phyloP scores from a whole-genome alignment of 768 basidiomycete species.

The Scleroderma citrinum region DNA sequence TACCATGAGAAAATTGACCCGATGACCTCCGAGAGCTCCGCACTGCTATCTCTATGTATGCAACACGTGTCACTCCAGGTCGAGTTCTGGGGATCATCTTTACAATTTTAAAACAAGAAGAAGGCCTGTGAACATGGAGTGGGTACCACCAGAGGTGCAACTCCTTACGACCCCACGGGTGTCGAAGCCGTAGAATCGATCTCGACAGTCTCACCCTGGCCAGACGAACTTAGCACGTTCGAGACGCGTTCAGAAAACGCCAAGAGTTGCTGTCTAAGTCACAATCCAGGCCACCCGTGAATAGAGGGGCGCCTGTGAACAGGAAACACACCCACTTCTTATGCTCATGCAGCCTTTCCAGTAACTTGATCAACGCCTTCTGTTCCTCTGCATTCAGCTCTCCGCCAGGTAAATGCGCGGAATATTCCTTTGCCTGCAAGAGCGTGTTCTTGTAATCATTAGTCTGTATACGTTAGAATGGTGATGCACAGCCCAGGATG shows the following conservation, averaged over 20 bases:
- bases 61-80: no score
- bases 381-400: slow-evolving; percentile 66
- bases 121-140: no score
- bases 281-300: not conserved
- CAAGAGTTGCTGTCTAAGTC: slow-evolving; percentile 46
- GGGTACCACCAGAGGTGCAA: no score
- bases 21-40: no score
- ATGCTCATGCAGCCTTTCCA: slow-evolving; percentile 55
- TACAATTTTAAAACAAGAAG: no score
- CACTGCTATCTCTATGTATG: no score
- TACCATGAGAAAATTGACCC: no score
- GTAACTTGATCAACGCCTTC: slow-evolving; percentile 62
- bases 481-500: no score
- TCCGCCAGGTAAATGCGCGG: slow-evolving; percentile 59
- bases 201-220: slow-evolving; percentile 46
- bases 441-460: slow-evolving; percentile 63
- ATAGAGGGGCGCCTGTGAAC: not conserved
- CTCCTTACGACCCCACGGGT: slow-evolving; percentile 30
- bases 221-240: slow-evolving; percentile 23
- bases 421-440: slow-evolving; percentile 53
- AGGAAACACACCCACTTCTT: slow-evolving; percentile 43
- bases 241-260: slow-evolving; percentile 44
- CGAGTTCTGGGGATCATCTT: no score
- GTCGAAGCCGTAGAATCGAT: slow-evolving; percentile 75
- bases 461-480: no score